Percentiles rank a stretch among this genome's conserved stretches.
phyloP scores from a whole-genome alignment of 495 filamentous ascomycete species.

The Lichina pygmaea region DNA sequence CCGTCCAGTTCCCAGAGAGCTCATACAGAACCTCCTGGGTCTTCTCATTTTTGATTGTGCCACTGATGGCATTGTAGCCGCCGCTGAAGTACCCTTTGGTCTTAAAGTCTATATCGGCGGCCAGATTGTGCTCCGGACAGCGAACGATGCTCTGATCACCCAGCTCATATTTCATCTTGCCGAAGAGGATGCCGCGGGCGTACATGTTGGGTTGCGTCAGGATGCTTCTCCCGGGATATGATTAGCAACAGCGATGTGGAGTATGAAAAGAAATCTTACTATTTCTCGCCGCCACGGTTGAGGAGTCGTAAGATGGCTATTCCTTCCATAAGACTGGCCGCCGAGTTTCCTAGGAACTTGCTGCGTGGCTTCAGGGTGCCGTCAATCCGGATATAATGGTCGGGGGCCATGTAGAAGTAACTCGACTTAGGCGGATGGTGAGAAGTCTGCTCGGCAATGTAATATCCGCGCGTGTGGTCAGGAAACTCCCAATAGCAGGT shows the following conservation, averaged over 20 bases:
- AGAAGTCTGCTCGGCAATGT: constrained; percentile 90
- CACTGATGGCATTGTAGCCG: constrained; percentile 87
- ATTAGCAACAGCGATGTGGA: not conserved
- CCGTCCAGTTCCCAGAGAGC: constrained; percentile 77
- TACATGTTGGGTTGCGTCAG: constrained; percentile 99
- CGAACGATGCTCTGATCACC: constrained; percentile 89
- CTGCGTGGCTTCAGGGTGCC: constrained; percentile 90
- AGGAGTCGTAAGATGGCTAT: constrained; percentile 64
- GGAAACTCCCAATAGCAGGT: constrained; percentile 90
- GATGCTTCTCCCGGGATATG: constrained; percentile 22
- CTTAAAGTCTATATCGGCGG: constrained; percentile 95
- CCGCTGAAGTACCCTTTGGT: constrained; percentile 94
- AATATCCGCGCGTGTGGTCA: constrained; percentile 68
- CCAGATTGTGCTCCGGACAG: constrained; percentile 63
- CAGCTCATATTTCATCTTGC: constrained; percentile 98
- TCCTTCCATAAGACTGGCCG: constrained; percentile 94
- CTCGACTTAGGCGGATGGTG: constrained; percentile 96
- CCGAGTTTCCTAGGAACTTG: constrained; percentile 89
- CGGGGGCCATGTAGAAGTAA: constrained; percentile 97
- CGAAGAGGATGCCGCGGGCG: constrained; percentile 85
- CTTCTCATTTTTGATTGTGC: constrained; percentile 68
- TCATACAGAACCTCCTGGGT: constrained; percentile 73
- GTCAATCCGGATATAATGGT: constrained; percentile 85
- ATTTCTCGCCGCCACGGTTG: constrained; percentile 67
- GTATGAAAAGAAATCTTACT: constrained; percentile 26